These are phyloP conservation scores for Fistulinella prunicolor DNA, from an alignment of 768 basidiomycete genomes.

Conservation along the genomic window DNA sequence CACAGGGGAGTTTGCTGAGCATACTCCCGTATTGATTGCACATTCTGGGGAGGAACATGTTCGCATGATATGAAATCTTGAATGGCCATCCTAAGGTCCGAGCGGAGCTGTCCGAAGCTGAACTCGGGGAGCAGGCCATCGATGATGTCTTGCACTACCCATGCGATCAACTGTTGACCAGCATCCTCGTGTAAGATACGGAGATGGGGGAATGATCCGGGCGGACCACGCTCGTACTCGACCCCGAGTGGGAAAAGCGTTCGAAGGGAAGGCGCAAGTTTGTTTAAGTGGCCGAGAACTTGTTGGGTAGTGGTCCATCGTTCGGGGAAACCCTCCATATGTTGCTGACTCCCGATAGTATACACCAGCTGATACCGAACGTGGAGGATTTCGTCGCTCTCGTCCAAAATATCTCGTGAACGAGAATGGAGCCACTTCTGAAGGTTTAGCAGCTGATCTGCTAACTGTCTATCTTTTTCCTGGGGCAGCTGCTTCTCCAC, in stretches of 20 bases:
- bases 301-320: neutral
- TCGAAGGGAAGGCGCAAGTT: neutral
- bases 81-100: neutral
- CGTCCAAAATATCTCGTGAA: constrained; percentile 2
- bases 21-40: constrained; percentile 1
- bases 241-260: constrained; percentile 7
- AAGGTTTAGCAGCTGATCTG: constrained; percentile 16
- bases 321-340: neutral
- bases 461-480: constrained; percentile 17
- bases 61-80: constrained; percentile 8
- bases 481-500: constrained; percentile 9
- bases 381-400: constrained; percentile 39
- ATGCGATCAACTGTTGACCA: constrained; percentile 4
- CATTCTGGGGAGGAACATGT: neutral
- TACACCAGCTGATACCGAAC: constrained; percentile 49
- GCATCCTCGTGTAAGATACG: constrained; percentile 15
- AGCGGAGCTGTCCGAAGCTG: constrained; percentile 6
- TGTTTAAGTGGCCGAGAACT: neutral
- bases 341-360: constrained; percentile 32
- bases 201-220: constrained; percentile 10
- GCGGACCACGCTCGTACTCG: constrained; percentile 1
- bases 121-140: constrained; percentile 4
- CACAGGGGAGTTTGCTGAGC: neutral
- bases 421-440: constrained; percentile 20
- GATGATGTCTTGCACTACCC: constrained; percentile 12